Evolutionary conservation across 2,329 filamentous ascomycete species (phyloP).

Genomic region (Curvularia lunata): DNA sequence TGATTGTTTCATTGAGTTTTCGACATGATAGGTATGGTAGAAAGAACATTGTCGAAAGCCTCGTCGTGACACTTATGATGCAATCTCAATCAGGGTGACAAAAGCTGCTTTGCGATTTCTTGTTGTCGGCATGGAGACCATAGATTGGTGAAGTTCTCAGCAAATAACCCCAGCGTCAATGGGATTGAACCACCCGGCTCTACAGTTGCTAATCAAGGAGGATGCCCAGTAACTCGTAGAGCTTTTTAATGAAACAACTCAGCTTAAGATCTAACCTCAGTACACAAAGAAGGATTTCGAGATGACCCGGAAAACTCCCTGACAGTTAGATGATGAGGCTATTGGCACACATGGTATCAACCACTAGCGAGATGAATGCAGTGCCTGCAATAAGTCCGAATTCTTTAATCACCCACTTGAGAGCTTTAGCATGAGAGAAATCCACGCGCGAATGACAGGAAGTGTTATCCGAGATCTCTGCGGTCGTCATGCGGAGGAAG

Average conservation of each 20-base stretch:
- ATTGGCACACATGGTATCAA: background rate
- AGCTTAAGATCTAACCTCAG: background rate
- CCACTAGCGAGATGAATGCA: background rate
- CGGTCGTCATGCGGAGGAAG: slow-evolving; percentile 9
- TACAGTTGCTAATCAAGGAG: background rate
- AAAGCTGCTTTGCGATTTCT: slow-evolving; percentile 62
- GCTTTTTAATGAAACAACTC: background rate
- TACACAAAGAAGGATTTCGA: background rate
- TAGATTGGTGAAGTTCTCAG: slow-evolving; percentile 23
- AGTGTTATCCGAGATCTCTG: background rate
- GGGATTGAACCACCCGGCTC: background rate
- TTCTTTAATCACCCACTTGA: background rate
- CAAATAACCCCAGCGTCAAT: background rate
- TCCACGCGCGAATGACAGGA: background rate
- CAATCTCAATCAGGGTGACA: slow-evolving; percentile 60
- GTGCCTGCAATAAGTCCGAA: background rate
- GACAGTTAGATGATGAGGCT: background rate
- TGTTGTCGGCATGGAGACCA: slow-evolving; percentile 64
- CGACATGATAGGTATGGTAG: background rate
- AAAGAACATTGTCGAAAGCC: background rate
- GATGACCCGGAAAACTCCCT: background rate
- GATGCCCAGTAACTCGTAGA: background rate
- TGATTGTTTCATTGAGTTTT: background rate
- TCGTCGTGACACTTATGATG: background rate
- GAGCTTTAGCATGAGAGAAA: background rate